Base-by-base conservation (phyloP, 495 filamentous ascomycete genomes). In the Penicillium waksmanii region DNA sequence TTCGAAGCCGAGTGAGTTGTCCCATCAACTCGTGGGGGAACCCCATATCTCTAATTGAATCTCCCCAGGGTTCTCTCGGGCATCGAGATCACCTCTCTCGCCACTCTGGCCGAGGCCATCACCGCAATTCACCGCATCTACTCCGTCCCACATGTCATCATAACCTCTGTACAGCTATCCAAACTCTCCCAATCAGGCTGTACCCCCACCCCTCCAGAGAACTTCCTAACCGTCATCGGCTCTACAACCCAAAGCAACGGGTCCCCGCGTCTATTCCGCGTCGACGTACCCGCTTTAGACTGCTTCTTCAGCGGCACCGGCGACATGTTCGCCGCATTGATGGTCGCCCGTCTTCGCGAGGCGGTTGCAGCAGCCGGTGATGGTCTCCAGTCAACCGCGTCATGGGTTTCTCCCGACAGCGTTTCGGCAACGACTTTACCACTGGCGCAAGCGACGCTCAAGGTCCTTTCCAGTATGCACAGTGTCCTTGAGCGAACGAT, bases 281-380 rank as follows among this genome's bases (percentile, higher is more conserved):
- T 98, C 68, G 84, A 89, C 53, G 87, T 97, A 53, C 92, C 94
- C 1, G 85, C 89, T 5, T 86, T 98, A 53, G 89, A 96, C 66
- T 89, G 89, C 73, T 96, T 92, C 80, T 98, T 97, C 73, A 92
- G 88, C 67, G 95, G 95, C 25, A 97, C 95, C 1, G 95, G 95
- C 13, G 95, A 98, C 77, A 97, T 98, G 93, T 97, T 98, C 71
- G 92, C 95, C 42, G 93, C 96, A 21, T 77, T 97, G 53, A 94
- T 87, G 51, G 83, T 96, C 2, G 91, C 90, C 23, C 87, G 95
- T n/a, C 84, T 98, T 55, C 87, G 94, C 62, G 92, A 97, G 78
- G 91, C 90, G 5, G 86, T 88, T 15, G 63, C 65, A 12, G 71
- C 68, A 8, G 76, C 78, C 1, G 78, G 73, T 1, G 58, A 72